phyloP scores from a whole-genome alignment of 805 yeast genomes.

The Metschnikowia continentalis region DNA sequence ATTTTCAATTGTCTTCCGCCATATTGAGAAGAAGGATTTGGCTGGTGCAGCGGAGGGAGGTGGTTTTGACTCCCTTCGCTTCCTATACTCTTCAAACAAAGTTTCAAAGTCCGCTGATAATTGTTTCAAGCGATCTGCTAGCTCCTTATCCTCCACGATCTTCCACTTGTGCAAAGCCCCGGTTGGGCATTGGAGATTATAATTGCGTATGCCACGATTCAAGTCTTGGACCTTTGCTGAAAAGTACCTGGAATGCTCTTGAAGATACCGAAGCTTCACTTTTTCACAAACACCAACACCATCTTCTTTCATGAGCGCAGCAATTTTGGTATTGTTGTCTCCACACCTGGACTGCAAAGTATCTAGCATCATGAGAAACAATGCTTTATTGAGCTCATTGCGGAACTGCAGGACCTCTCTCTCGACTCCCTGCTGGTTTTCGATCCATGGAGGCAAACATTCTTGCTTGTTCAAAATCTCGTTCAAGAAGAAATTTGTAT shows the following conservation, averaged over 20 bases:
- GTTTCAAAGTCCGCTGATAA: not conserved
- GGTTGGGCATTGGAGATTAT: slow-evolving; percentile 39
- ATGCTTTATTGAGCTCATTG: slow-evolving; percentile 35
- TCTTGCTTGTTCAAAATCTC: slow-evolving; percentile 73
- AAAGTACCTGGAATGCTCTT: slow-evolving; percentile 6
- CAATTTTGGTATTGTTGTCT: not conserved
- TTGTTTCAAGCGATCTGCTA: slow-evolving; percentile 9
- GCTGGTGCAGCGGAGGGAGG: not conserved
- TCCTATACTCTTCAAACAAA: not conserved
- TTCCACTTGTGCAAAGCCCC: slow-evolving; percentile 36
- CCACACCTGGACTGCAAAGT: not conserved
- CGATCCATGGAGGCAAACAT: slow-evolving; percentile 87
- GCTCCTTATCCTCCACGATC: slow-evolving; percentile 25
- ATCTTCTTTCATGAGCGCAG: not conserved
- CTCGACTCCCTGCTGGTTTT: slow-evolving; percentile 60
- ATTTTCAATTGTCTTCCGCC: not conserved
- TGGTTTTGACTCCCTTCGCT: not conserved
- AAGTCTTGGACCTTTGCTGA: slow-evolving; percentile 11
- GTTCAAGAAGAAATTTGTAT: slow-evolving; percentile 68
- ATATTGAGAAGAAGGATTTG: not conserved
- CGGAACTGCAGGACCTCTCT: slow-evolving; percentile 47
- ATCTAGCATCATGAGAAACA: slow-evolving; percentile 14
- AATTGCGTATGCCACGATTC: slow-evolving; percentile 25
- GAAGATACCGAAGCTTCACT: not conserved
- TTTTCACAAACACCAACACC: not conserved